Evolutionary conservation across 1,139 yeast species (phyloP), one percentile per base, ranked within the genome.

Genomic region (Hemisphaericaspora lyxosophila): DNA sequence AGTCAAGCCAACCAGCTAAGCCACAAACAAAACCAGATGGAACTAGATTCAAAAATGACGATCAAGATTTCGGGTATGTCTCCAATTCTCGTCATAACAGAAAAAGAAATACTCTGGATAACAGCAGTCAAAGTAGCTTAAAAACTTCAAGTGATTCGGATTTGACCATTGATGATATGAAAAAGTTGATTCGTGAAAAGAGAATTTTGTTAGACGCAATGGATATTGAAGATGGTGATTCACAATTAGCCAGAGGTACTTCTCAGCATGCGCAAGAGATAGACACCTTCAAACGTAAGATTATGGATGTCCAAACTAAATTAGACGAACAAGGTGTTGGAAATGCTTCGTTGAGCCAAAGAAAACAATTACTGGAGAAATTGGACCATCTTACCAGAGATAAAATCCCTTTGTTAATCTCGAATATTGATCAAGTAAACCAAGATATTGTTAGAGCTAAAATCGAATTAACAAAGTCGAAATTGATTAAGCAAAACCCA

Each of bases 41-140:
- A 3, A 70, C 85, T 1, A 75, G 86, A 41, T 85, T 71, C 62
- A 85, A 84, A 53, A 82, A 85, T 53, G 78, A 83, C 49, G 92
- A 82, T 50, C 69, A 71, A 42, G 73, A 75, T 39, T 67, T 80
- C 36, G 79, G 79, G 1, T 85, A 85, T 50, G 78, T 77, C 15
- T 82, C 92, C 5, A 78, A 76, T 41, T 64, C 88, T 4, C 75
- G 94, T 47, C 86, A 81, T 53, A 70, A 82, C 55, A 60, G 65
- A 43, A 64, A 60, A 49, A 53, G 54, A 26, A 55, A 52, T 13
- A 42, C 53, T 9, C 55, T 50, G 9, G 42, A 39, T 16, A 36
- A 46, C 1, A 28, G 25, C 13, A 29, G 30, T 36, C 20, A 27
- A n/a, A 16, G 3, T 4, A 38, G 25, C n/a, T 42, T 47, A 26